Evolutionary conservation across 208 protist species (phyloP).

Genomic region (Tritrichomonas musculus): DNA sequence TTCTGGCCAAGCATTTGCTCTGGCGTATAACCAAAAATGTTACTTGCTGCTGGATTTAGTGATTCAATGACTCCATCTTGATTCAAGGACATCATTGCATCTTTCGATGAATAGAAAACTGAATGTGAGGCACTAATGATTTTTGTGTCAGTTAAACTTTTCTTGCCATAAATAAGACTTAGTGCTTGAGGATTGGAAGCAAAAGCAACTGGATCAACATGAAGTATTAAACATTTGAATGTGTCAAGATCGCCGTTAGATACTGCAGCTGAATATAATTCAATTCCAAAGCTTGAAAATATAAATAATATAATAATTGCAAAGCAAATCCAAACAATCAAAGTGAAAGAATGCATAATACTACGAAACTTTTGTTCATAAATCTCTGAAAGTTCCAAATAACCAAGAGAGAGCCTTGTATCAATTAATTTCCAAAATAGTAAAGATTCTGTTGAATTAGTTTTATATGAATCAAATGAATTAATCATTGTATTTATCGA

Average conservation of each 20-base stretch:
- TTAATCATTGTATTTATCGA: no score
- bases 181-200: neutral
- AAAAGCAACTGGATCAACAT: neutral
- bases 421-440: neutral
- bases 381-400: no score
- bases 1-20: constrained; percentile 26
- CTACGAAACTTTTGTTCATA: neutral
- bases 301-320: neutral
- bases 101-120: neutral
- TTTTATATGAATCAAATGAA: no score
- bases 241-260: neutral
- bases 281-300: neutral
- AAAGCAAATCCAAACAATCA: neutral
- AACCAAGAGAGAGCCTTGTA: neutral
- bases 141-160: neutral
- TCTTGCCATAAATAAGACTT: neutral
- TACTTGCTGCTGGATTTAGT: neutral
- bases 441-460: neutral
- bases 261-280: neutral
- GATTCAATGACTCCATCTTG: neutral
- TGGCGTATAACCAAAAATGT: neutral
- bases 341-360: neutral
- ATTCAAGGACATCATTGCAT: neutral
- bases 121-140: neutral
- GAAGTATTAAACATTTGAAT: neutral